These are phyloP conservation scores for Apiotrichum mycotoxinovorans DNA, from an alignment of 1,284 basidiomycete species.

Conservation along the genomic window DNA sequence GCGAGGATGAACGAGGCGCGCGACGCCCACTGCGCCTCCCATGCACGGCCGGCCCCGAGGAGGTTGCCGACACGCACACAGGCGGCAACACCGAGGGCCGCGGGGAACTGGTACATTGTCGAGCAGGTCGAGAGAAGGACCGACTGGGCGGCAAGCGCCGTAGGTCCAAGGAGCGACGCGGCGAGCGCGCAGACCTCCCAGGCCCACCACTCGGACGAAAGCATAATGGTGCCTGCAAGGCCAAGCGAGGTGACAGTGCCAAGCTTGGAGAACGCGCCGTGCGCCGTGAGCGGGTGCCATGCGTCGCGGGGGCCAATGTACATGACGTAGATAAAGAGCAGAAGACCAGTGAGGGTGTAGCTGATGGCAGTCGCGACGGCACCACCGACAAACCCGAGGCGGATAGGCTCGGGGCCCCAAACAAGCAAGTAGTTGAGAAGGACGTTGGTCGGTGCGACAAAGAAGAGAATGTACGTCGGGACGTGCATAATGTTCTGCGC, in stretches of 20 bases:
- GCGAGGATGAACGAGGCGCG: slow-evolving; percentile 63
- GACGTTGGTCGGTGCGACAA: slow-evolving; percentile 82
- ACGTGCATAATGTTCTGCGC: slow-evolving; percentile 81
- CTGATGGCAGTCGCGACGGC: slow-evolving; percentile 84
- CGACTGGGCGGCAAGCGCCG: slow-evolving; percentile 55
- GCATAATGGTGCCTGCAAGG: slow-evolving; percentile 60
- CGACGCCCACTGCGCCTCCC: slow-evolving; percentile 64
- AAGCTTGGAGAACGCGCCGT: slow-evolving; percentile 64
- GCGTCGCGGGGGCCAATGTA: slow-evolving; percentile 72
- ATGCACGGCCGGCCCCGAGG: slow-evolving; percentile 66
- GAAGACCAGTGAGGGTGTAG: slow-evolving; percentile 68
- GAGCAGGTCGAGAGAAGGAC: slow-evolving; percentile 58
- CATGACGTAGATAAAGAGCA: slow-evolving; percentile 68
- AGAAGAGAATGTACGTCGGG: slow-evolving; percentile 78
- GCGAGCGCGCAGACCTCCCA: slow-evolving; percentile 50
- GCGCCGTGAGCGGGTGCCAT: slow-evolving; percentile 70
- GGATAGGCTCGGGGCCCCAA: slow-evolving; percentile 72
- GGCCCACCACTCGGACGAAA: slow-evolving; percentile 53
- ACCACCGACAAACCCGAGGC: slow-evolving; percentile 88
- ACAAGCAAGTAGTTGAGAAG: slow-evolving; percentile 80
- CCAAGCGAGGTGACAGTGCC: slow-evolving; percentile 71
- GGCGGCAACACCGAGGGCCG: slow-evolving; percentile 71
- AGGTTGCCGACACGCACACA: slow-evolving; percentile 83
- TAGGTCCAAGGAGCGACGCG: slow-evolving; percentile 48
- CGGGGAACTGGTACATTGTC: slow-evolving; percentile 80